Base-by-base conservation (phyloP, 106 monocot genomes). In the Platanthera zijinensis region DNA sequence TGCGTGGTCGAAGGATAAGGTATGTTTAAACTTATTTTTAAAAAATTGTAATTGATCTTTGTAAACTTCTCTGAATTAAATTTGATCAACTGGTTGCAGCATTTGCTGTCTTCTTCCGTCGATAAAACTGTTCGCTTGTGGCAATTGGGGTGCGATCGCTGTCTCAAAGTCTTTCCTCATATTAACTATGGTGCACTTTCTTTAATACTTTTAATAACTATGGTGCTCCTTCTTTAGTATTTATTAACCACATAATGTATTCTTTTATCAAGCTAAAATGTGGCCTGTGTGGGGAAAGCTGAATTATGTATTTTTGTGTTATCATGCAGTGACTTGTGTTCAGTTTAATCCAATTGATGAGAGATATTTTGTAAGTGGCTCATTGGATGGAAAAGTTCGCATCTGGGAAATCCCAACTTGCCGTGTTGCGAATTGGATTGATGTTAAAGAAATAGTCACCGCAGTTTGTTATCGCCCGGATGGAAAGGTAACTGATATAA, bases 121-220 rank as follows among this genome's bases (percentile, higher is more conserved):
- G 96, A 97, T 80, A 91, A 88, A 86, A 93, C 91, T 57, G 93
- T 85, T 11, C 87, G 91, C 8, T 73, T 97, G 78, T 93, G 96
- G 96, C 79, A 84, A 82, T 57, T 97, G 69, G 93, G 93, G 9
- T 83, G 78, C 25, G 77, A 87, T 73, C 70, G 53, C 18, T 93
- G 90, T 51, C 84, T 87, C 73, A 87, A 88, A 85, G 89, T 91
- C 50, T 97, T 97, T 72, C 32, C 76, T 13, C 96, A 97, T 78
- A 86, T 78, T 66, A 84, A 93, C 77, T 97, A 85, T 79, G 96
- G 83, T 75, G 45, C 52, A 25, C 70, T 49, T 5, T 51, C 8
- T 48, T 28, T 59, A 18, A 28, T 6, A 5, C 7, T 49, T 25
- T 30, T 6, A 70, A 70, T 66, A 84, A 93, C 77, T 97, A 85